Conservation (phyloP, 2,329 filamentous ascomycete genomes). For the Nothophoma quercina region DNA sequence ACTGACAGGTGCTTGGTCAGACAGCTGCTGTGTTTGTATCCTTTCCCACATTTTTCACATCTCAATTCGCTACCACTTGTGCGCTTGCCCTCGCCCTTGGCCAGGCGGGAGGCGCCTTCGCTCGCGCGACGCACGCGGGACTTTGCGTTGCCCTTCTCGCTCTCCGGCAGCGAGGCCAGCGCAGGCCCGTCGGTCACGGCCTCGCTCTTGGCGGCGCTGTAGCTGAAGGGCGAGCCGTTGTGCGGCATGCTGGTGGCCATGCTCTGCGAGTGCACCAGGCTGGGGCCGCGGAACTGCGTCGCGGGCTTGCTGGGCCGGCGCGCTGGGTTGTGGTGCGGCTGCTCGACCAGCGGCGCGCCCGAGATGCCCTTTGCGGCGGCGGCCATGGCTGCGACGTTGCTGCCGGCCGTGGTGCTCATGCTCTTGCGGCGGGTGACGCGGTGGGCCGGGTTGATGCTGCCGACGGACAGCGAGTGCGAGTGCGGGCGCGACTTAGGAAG, state of each 20-base stretch:
- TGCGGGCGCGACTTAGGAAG: conserved; percentile 75
- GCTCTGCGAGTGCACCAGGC: conserved; percentile 53
- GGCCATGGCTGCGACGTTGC: conserved; percentile 78
- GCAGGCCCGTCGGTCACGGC: conserved; percentile 74
- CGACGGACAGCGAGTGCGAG: conserved; percentile 81
- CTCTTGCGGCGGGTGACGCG: conserved; percentile 94
- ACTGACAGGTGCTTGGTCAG: conserved; percentile 99
- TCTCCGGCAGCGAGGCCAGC: conserved; percentile 57
- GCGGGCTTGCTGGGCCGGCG: conserved; percentile 72
- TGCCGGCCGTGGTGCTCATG: conserved; percentile 76
- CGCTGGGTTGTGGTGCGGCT: conserved; percentile 56
- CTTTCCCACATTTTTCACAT: conserved; percentile 98
- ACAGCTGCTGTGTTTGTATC: conserved; percentile 99
- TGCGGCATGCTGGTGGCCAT: conserved; percentile 74
- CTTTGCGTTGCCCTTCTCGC: conserved; percentile 59
- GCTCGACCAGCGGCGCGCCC: conserved; percentile 64
- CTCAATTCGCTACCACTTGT: conserved; percentile 84
- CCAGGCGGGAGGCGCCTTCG: conserved; percentile 83
- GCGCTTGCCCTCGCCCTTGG: conserved; percentile 81
- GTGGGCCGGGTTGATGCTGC: conserved; percentile 79
- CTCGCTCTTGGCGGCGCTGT: conserved; percentile 57
- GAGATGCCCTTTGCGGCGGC: conserved; percentile 70
- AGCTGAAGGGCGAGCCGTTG: conserved; percentile 52
- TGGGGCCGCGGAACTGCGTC: conserved; percentile 55
- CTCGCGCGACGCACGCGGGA: conserved; percentile 71